A percentile compares a stretch with the other conserved stretches of the same genome.
Evolutionary conservation across 116 monocot species (phyloP).

Genomic region (Cymodocea nodosa): DNA sequence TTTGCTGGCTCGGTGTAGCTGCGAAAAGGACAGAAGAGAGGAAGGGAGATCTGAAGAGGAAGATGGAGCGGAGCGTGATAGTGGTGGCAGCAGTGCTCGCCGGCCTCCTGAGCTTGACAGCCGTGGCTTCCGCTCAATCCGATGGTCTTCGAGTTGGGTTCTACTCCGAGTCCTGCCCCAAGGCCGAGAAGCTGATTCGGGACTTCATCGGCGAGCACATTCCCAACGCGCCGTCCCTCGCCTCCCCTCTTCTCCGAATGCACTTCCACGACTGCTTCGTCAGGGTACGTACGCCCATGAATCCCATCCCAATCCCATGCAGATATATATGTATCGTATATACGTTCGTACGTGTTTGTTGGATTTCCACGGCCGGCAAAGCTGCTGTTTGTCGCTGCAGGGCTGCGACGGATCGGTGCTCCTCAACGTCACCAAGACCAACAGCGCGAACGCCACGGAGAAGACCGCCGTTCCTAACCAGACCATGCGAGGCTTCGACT

Average conservation of each 20-base stretch:
- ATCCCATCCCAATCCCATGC: too few species aligned
- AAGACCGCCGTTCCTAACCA: constrained; percentile 32
- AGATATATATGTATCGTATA: too few species aligned
- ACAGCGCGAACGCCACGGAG: constrained; percentile 24
- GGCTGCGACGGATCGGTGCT: constrained; percentile 62
- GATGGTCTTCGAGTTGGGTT: constrained; percentile 41
- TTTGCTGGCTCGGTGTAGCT: too few species aligned
- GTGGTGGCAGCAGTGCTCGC: not conserved
- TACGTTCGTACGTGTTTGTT: too few species aligned
- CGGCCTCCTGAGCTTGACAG: constrained; percentile 2
- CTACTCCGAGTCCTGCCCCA: constrained; percentile 49
- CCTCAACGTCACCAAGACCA: constrained; percentile 20
- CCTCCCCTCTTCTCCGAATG: constrained; percentile 49
- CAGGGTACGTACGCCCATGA: constrained; percentile 38
- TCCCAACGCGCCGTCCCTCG: constrained; percentile 39
- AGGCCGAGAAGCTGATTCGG: constrained; percentile 40
- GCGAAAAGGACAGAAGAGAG: not conserved
- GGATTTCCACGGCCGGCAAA: too few species aligned
- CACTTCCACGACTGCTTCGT: constrained; percentile 94
- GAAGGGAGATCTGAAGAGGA: not conserved
- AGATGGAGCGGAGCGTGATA: not conserved
- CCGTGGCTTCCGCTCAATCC: constrained; percentile 1
- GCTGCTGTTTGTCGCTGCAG: too few species aligned
- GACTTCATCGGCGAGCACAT: constrained; percentile 37
- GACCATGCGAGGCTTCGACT: constrained; percentile 35